Conservation (phyloP, 2,329 filamentous ascomycete genomes). For the Aspergillus neoniger region DNA sequence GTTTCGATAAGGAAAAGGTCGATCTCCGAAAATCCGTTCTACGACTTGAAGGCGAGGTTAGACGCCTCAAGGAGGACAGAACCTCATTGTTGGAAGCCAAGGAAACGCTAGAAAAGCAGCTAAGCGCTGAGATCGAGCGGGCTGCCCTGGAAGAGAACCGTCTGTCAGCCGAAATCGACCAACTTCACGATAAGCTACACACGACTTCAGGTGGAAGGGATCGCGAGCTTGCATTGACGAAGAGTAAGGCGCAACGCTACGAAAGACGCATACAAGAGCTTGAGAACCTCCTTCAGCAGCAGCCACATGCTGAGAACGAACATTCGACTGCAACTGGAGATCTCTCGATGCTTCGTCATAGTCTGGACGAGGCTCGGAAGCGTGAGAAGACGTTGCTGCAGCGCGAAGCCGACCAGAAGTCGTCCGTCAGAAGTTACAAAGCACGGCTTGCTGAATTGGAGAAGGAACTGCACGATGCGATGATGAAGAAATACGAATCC, state of each 20-base stretch:
- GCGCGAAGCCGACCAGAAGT: constrained; percentile 65
- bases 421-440: constrained; percentile 64
- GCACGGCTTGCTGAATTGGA: constrained; percentile 68
- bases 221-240: constrained; percentile 54
- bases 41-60: constrained; percentile 68
- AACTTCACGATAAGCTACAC: constrained; percentile 55
- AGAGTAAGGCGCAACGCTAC: constrained; percentile 65
- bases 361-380: constrained; percentile 64
- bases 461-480: constrained; percentile 64
- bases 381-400: constrained; percentile 67
- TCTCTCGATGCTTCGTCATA: constrained; percentile 62
- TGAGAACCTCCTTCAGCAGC: constrained; percentile 56
- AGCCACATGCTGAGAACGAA: constrained; percentile 45
- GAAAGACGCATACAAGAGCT: constrained; percentile 57
- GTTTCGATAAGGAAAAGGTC: constrained; percentile 67
- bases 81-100: constrained; percentile 59
- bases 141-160: constrained; percentile 67
- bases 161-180: constrained; percentile 51
- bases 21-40: constrained; percentile 68
- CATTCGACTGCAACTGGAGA: constrained; percentile 46
- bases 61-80: constrained; percentile 66
- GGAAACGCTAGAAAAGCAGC: constrained; percentile 61
- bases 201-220: constrained; percentile 44
- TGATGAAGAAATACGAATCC: constrained; percentile 53
- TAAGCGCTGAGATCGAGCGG: constrained; percentile 67